Conservation (phyloP, 352 stramenopile species). For the Detonula confervacea region DNA sequence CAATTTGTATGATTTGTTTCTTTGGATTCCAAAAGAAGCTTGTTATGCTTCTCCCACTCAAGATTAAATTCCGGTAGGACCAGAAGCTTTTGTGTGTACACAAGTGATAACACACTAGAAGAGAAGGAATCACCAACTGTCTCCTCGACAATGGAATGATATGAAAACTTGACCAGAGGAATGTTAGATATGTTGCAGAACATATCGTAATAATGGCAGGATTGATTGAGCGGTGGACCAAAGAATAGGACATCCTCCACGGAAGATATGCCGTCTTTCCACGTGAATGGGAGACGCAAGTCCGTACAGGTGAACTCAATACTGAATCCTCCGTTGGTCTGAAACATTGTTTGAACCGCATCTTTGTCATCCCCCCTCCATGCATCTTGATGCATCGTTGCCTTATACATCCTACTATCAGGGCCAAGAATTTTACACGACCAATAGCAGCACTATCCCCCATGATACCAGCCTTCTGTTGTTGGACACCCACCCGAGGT, state of each 20-base stretch:
- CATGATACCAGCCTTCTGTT: slow-evolving; percentile 1
- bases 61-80: too few species aligned
- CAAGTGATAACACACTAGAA: too few species aligned
- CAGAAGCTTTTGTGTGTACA: too few species aligned
- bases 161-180: too few species aligned
- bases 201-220: not conserved
- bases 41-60: too few species aligned
- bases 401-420: not conserved
- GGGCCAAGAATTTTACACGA: not conserved
- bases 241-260: slow-evolving; percentile 5
- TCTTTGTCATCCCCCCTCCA: not conserved
- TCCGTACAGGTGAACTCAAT: not conserved
- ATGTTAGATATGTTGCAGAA: not conserved
- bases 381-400: not conserved
- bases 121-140: too few species aligned
- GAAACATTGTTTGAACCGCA: not conserved
- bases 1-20: too few species aligned
- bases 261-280: not conserved
- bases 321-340: not conserved
- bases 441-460: not conserved
- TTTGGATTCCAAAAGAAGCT: too few species aligned
- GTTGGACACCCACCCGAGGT: not conserved
- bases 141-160: too few species aligned
- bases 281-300: not conserved
- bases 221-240: not conserved